phyloP scores from a whole-genome alignment of 192 early-diverging fungal species.

The Spizellomyces punctatus region DNA sequence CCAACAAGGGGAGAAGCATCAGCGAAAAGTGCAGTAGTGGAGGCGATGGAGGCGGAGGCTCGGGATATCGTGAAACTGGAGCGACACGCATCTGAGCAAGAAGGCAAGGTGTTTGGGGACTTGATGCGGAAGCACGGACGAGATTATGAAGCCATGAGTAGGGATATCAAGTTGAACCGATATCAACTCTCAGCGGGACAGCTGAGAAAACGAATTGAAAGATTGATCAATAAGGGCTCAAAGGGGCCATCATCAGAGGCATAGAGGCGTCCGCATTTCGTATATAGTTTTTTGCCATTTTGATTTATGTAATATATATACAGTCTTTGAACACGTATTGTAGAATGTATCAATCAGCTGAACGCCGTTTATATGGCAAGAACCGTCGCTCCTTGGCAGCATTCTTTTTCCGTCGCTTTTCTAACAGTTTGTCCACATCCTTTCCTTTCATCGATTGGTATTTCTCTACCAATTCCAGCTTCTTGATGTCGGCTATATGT shows the following conservation, averaged over 20 bases:
- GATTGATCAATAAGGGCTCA: slow-evolving; percentile 7
- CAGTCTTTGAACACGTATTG: background rate
- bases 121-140: slow-evolving; percentile 45
- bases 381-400: slow-evolving; percentile 72
- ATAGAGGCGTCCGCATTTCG: no score
- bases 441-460: slow-evolving; percentile 72
- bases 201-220: slow-evolving; percentile 45
- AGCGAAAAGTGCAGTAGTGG: slow-evolving; percentile 12
- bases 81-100: slow-evolving; percentile 44
- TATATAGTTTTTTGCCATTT: background rate
- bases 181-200: slow-evolving; percentile 55
- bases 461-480: slow-evolving; percentile 83
- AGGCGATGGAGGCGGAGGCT: slow-evolving; percentile 33
- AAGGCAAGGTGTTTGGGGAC: slow-evolving; percentile 35
- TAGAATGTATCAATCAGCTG: slow-evolving; percentile 1
- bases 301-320: slow-evolving; percentile 5
- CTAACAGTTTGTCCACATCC: slow-evolving; percentile 80
- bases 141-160: slow-evolving; percentile 52
- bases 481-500: slow-evolving; percentile 71
- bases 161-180: slow-evolving; percentile 51
- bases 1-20: background rate
- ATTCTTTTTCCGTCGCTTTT: slow-evolving; percentile 94
- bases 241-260: no score
- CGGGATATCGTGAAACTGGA: slow-evolving; percentile 11
- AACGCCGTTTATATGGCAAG: slow-evolving; percentile 40